Base-by-base conservation (phyloP, 1,284 basidiomycete species). In the Ustilago vetiveriae region DNA sequence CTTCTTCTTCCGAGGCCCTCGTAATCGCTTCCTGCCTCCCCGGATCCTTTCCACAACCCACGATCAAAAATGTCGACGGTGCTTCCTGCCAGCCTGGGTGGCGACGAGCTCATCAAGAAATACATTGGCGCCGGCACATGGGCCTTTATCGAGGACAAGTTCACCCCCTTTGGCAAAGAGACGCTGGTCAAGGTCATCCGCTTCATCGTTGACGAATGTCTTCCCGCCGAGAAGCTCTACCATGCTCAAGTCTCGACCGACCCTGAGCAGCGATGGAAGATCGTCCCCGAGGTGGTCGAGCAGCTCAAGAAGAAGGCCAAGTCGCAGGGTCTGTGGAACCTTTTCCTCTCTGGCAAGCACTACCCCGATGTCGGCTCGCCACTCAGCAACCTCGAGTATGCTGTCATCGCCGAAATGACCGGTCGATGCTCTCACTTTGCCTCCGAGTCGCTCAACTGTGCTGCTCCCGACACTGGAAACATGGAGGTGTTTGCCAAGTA, bases 311-410 rank as follows among this genome's bases (percentile, higher is more conserved):
- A 81, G 62, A 93, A 91, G 83, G 95, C 95, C 4, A 90, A 90
- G 84, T 86, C 88, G 75, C 87, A 89, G 35, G 95, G 95, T 2
- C 86, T 98, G 41, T 98, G 95, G 95, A 98, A 98, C 82, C 86
- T 98, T 38, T 98, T 98, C 87, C 85, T 98, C 66, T 93, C 91
- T 86, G 94, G 92, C 84, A 86, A 88, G 42, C 94, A 96, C 82
- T 97, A 95, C 83, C 92, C 92, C 14, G 53, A 66, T 37, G 47
- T 60, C 77, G 94, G 95, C 47, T 89, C 92, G n/a, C 89, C 90
- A 14, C 85, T 98, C 71, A 90, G 89, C 24, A 98, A 98, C 83
- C 86, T 98, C 52, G 94, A 98, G 90, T 98, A 98, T 83, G 92
- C 91, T 42, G 90, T 97, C 36, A 95, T 98, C 89, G 94, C 94